A percentile compares a stretch with the other conserved stretches of the same genome.
These are phyloP conservation scores for Cucumis hystrix DNA, from an alignment of 306 rosid species.

Conservation along the genomic window DNA sequence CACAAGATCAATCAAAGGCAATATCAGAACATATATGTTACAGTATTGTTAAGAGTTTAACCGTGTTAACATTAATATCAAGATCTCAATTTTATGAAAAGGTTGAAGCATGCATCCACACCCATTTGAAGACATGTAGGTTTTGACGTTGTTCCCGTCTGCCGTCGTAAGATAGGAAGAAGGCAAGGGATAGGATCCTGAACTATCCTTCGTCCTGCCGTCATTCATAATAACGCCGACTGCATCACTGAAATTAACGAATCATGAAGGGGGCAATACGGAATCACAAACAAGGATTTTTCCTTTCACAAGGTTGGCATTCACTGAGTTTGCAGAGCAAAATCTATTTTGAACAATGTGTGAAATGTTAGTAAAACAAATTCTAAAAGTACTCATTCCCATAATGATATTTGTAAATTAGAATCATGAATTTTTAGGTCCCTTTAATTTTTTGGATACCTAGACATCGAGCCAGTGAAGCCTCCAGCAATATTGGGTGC, in stretches of 20 bases:
- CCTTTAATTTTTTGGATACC: constrained; percentile 16
- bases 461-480: background rate
- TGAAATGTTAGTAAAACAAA: background rate
- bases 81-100: background rate
- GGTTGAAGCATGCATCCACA: background rate
- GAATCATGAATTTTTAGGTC: background rate
- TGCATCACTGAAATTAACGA: constrained; percentile 2
- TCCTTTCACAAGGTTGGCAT: constrained; percentile 19
- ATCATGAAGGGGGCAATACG: accelerated
- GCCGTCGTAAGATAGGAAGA: background rate
- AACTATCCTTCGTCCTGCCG: background rate
- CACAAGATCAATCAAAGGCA: background rate
- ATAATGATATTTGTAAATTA: background rate
- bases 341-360: background rate
- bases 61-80: too few relatives aligned
- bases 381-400: too few relatives aligned
- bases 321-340: constrained; percentile 1
- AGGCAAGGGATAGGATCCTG: constrained; percentile 10
- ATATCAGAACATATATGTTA: background rate
- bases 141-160: background rate
- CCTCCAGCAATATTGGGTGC: constrained; percentile 18
- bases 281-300: constrained; percentile 38
- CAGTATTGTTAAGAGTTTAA: too few relatives aligned
- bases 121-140: constrained; percentile 21
- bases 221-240: constrained; percentile 18